Conservation (phyloP, 768 basidiomycete species). For the Favolaschia claudopus region DNA sequence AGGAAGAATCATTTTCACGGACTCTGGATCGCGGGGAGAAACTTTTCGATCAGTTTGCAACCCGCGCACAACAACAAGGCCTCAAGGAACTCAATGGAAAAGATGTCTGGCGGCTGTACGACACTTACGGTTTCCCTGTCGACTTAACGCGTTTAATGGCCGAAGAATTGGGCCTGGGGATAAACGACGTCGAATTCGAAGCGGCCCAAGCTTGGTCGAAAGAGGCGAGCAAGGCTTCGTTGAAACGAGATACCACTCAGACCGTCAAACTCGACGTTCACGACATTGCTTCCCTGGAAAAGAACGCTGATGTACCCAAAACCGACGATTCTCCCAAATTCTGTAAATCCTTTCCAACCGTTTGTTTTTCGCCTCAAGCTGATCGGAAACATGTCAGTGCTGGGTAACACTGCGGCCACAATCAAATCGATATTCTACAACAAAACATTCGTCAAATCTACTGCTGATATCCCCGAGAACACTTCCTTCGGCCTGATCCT, state of each 20-base stretch:
- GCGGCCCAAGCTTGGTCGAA: conserved; percentile 87
- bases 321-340: conserved; percentile 95
- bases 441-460: conserved; percentile 76
- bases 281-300: conserved; percentile 87
- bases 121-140: conserved; percentile 98
- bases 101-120: conserved; percentile 97
- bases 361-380: background rate
- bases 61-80: conserved; percentile 68
- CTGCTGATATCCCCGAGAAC: conserved; percentile 68
- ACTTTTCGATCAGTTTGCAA: conserved; percentile 89
- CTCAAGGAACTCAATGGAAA: conserved; percentile 78
- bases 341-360: conserved; percentile 55
- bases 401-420: conserved; percentile 77
- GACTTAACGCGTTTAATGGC: conserved; percentile 98
- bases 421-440: conserved; percentile 88
- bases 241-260: conserved; percentile 73
- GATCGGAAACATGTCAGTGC: conserved; percentile 55
- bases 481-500: conserved; percentile 85
- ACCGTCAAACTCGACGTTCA: conserved; percentile 94
- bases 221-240: conserved; percentile 87
- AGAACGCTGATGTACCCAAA: conserved; percentile 78
- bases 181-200: conserved; percentile 91
- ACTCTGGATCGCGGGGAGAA: conserved; percentile 97
- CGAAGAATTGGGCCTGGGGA: conserved; percentile 82
- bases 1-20: conserved; percentile 97